A percentile compares a stretch with the other conserved stretches of the same genome.
phyloP scores from a whole-genome alignment of 805 yeast species.

The Barnettozyma pratensis region DNA sequence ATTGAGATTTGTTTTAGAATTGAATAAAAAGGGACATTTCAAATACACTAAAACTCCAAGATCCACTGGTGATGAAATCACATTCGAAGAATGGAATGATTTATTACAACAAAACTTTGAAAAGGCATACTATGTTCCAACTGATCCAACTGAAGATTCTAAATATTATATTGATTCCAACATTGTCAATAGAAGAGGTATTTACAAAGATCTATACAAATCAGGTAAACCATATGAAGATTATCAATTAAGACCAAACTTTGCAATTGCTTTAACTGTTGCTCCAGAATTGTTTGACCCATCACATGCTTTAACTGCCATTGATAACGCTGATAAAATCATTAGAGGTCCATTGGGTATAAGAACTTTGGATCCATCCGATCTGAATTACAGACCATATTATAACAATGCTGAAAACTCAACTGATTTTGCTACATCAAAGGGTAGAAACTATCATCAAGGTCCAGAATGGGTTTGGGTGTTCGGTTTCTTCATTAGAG shows the following conservation, averaged over 20 bases:
- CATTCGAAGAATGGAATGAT: constrained; percentile 67
- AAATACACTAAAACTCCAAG: constrained; percentile 49
- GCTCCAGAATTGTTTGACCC: constrained; percentile 87
- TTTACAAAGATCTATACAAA: constrained; percentile 80
- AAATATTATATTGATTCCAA: constrained; percentile 55
- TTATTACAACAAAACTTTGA: constrained; percentile 73
- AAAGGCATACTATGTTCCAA: constrained; percentile 70
- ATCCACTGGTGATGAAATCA: constrained; percentile 51
- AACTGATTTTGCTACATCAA: constrained; percentile 84
- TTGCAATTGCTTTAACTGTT: constrained; percentile 87
- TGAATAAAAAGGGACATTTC: constrained; percentile 52
- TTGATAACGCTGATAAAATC: constrained; percentile 63
- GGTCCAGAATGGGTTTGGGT: constrained; percentile 99
- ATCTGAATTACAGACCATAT: constrained; percentile 86
- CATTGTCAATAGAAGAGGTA: constrained; percentile 84
- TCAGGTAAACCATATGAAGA: constrained; percentile 90
- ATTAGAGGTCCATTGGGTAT: constrained; percentile 90
- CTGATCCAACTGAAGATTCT: constrained; percentile 52
- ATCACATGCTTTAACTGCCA: constrained; percentile 55
- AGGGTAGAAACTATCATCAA: constrained; percentile 96
- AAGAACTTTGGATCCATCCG: constrained; percentile 89
- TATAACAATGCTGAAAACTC: constrained; percentile 77
- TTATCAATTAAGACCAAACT: constrained; percentile 88
- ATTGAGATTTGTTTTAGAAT: constrained; percentile 68
- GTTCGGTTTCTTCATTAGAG: constrained; percentile 81